Evolutionary conservation across 805 yeast species (phyloP).

Genomic region (Starmerella cellae): DNA sequence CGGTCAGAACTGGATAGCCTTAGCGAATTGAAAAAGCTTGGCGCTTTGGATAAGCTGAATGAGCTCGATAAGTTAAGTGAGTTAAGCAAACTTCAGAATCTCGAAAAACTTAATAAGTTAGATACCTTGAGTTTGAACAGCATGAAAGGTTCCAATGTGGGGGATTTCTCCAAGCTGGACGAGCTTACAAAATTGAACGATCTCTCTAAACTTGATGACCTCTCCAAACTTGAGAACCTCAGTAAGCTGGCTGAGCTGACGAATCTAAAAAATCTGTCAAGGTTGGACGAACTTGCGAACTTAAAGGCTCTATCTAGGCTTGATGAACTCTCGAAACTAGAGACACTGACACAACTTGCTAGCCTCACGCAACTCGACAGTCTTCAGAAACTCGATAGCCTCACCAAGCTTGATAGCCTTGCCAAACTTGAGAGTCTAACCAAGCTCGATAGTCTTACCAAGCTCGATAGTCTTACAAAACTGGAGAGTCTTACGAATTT

Average conservation of each 20-base stretch:
- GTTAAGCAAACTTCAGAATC: constrained; percentile 5
- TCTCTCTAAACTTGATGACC: constrained; percentile 5
- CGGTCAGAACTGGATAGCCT: constrained; percentile 3
- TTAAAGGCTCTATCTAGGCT: constrained; percentile 2
- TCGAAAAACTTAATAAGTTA: constrained; percentile 3
- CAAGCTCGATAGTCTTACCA: constrained; percentile 3
- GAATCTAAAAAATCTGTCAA: background rate
- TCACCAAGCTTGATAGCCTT: constrained; percentile 4
- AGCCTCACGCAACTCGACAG: constrained; percentile 5
- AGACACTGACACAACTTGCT: constrained; percentile 2
- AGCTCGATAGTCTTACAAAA: constrained; percentile 3
- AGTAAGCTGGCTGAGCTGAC: constrained; percentile 6
- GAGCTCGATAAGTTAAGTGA: constrained; percentile 7
- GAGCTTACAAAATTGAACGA: constrained; percentile 1
- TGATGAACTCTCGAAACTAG: constrained; percentile 1
- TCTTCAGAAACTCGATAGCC: background rate
- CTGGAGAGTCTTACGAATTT: background rate
- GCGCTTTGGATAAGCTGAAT: background rate
- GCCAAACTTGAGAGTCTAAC: constrained; percentile 7
- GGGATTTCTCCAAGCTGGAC: constrained; percentile 4
- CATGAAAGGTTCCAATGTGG: background rate
- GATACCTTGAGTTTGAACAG: constrained; percentile 18
- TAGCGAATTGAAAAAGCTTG: constrained; percentile 4
- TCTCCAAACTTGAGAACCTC: constrained; percentile 5
- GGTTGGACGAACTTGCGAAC: constrained; percentile 4